phyloP scores from a whole-genome alignment of 768 basidiomycete genomes.

The Auriscalpium orientale region DNA sequence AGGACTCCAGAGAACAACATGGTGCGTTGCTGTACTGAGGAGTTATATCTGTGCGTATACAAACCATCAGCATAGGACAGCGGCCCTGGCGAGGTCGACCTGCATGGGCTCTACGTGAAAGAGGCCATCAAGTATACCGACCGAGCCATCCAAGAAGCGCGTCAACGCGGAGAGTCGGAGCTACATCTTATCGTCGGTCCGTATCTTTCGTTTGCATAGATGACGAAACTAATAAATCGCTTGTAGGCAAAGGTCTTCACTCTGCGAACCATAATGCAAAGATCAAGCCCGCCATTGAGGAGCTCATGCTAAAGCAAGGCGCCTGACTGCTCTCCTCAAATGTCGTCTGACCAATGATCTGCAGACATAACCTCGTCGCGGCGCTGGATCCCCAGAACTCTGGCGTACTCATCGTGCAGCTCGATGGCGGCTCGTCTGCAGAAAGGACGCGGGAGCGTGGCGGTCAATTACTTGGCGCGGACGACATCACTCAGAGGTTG shows the following conservation, averaged over 20 bases:
- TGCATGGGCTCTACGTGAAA: slow-evolving; percentile 91
- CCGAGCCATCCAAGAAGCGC: slow-evolving; percentile 58
- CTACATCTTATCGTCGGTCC: slow-evolving; percentile 79
- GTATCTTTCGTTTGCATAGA: slow-evolving; percentile 19
- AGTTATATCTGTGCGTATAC: not conserved
- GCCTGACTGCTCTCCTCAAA: not conserved
- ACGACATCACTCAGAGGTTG: slow-evolving; percentile 50
- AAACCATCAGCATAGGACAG: slow-evolving; percentile 39
- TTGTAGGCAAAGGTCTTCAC: slow-evolving; percentile 79
- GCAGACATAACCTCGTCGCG: slow-evolving; percentile 64
- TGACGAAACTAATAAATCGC: not conserved
- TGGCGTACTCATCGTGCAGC: slow-evolving; percentile 77
- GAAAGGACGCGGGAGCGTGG: slow-evolving; percentile 8
- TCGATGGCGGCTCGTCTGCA: slow-evolving; percentile 37
- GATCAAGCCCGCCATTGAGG: slow-evolving; percentile 87
- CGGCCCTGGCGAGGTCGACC: slow-evolving; percentile 68
- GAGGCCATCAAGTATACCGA: slow-evolving; percentile 81
- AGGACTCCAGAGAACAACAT: slow-evolving; percentile 61
- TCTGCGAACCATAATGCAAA: slow-evolving; percentile 71
- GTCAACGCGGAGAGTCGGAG: slow-evolving; percentile 50
- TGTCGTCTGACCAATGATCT: not conserved
- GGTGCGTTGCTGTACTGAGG: slow-evolving; percentile 26
- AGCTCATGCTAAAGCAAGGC: slow-evolving; percentile 71
- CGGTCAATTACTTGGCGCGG: slow-evolving; percentile 40
- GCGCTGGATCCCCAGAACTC: slow-evolving; percentile 72